Percentiles rank a stretch among this genome's conserved stretches.
phyloP scores from a whole-genome alignment of 129 eudicot genomes.

The Mikania micrantha region DNA sequence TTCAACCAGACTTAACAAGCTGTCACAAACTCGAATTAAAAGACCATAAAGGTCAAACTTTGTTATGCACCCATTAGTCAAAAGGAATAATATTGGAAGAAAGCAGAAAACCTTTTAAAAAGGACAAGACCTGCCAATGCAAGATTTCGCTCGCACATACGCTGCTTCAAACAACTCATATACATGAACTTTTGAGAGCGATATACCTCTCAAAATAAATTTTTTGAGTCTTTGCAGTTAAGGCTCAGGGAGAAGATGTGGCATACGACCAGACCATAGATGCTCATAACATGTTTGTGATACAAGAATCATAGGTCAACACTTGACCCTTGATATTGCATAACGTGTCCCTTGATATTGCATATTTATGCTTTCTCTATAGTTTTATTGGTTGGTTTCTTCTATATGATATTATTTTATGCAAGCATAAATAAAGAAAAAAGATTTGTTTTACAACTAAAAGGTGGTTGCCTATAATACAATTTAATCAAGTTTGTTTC shows the following conservation, averaged over 20 bases:
- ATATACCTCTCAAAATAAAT: conserved; percentile 41
- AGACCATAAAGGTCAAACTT: conserved; percentile 50
- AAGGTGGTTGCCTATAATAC: conserved; percentile 6
- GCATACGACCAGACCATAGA: conserved; percentile 48
- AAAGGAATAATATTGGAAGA: conserved; percentile 51
- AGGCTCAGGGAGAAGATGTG: conserved; percentile 24
- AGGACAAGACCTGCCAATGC: conserved; percentile 62
- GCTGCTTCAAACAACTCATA: conserved; percentile 30
- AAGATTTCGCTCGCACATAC: conserved; percentile 36
- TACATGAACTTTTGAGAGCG: conserved; percentile 38
- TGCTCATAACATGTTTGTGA: conserved; percentile 32
- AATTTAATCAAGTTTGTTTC: background rate
- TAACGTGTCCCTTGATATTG: conserved; percentile 49
- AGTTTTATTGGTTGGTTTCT: conserved; percentile 56
- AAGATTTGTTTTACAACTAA: background rate
- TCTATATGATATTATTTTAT: conserved; percentile 28
- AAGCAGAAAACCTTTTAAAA: conserved; percentile 32
- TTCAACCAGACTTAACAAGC: conserved; percentile 29
- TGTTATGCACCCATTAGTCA: conserved; percentile 65
- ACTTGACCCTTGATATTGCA: conserved; percentile 45
- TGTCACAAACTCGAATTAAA: conserved; percentile 40
- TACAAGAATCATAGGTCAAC: conserved; percentile 52
- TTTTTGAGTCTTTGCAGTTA: conserved; percentile 53
- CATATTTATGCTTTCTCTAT: conserved; percentile 64
- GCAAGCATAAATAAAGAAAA: background rate